Conservation (phyloP, 2,329 filamentous ascomycete species). For the Alternaria triticimaculans region DNA sequence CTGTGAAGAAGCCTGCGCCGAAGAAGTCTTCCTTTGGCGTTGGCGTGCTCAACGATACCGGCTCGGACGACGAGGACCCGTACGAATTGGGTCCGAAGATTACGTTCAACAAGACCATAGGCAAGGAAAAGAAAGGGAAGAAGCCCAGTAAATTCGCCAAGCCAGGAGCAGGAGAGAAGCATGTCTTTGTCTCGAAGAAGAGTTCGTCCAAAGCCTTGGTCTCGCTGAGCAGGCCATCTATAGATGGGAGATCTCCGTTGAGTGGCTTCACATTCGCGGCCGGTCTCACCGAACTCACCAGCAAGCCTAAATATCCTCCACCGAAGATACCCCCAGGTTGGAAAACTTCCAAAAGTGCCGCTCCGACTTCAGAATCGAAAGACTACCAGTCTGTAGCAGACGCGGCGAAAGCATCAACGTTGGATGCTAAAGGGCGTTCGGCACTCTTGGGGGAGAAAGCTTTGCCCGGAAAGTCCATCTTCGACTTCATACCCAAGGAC, state of each 20-base stretch:
- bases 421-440: constrained; percentile 79
- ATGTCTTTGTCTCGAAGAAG: constrained; percentile 78
- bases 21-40: constrained; percentile 82
- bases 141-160: constrained; percentile 62
- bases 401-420: constrained; percentile 75
- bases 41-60: constrained; percentile 88
- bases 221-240: constrained; percentile 68
- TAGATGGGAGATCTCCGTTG: constrained; percentile 81
- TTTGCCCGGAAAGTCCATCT: constrained; percentile 91
- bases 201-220: constrained; percentile 52
- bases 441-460: constrained; percentile 79
- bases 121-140: constrained; percentile 79
- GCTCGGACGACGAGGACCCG: constrained; percentile 93
- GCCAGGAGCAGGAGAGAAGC: constrained; percentile 68
- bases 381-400: constrained; percentile 71
- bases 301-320: constrained; percentile 62
- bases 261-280: constrained; percentile 78
- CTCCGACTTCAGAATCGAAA: constrained; percentile 39
- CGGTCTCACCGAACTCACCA: constrained; percentile 51
- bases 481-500: constrained; percentile 84
- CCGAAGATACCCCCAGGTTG: constrained; percentile 76
- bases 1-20: constrained; percentile 50
- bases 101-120: constrained; percentile 82
- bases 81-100: constrained; percentile 92
- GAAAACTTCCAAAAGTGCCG: constrained; percentile 62